Conservation (phyloP, 345 rosid genomes). For the Ceriops tagal region DNA sequence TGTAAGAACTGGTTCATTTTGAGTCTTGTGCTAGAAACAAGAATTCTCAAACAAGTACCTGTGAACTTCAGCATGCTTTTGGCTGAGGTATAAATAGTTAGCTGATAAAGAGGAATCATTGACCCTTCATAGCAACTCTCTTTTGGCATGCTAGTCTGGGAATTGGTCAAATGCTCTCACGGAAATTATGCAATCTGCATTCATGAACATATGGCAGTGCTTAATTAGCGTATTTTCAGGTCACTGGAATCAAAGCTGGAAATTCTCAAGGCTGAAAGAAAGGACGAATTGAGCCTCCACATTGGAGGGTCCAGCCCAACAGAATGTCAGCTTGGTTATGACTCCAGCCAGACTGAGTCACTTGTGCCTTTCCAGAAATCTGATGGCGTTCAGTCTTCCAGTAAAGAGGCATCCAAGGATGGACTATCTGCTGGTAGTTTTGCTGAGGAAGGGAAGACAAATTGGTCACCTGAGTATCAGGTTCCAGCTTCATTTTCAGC, state of each 20-base stretch:
- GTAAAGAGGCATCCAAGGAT: conserved; percentile 58
- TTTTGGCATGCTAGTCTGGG: background rate
- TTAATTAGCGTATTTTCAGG: conserved; percentile 33
- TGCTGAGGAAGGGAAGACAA: conserved; percentile 54
- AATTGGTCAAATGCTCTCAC: background rate
- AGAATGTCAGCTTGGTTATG: conserved; percentile 32
- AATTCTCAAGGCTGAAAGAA: conserved; percentile 56
- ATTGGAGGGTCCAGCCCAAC: no score
- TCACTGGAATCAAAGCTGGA: conserved; percentile 75
- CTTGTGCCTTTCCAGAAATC: conserved; percentile 46
- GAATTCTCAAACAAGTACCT: background rate
- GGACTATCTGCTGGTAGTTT: conserved; percentile 77
- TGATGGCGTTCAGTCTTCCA: conserved; percentile 53
- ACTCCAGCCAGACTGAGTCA: conserved; percentile 65
- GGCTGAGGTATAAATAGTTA: background rate
- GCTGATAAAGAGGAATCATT: background rate
- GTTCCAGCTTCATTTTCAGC: conserved; percentile 28
- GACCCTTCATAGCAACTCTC: background rate
- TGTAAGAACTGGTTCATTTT: no score
- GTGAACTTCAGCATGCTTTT: background rate
- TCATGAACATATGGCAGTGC: background rate
- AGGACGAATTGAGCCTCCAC: conserved; percentile 16
- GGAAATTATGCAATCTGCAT: conserved; percentile 1
- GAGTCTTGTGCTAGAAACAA: no score
- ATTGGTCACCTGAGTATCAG: conserved; percentile 49